Conservation (phyloP, 2,329 filamentous ascomycete genomes). For the Fusarium compactum region DNA sequence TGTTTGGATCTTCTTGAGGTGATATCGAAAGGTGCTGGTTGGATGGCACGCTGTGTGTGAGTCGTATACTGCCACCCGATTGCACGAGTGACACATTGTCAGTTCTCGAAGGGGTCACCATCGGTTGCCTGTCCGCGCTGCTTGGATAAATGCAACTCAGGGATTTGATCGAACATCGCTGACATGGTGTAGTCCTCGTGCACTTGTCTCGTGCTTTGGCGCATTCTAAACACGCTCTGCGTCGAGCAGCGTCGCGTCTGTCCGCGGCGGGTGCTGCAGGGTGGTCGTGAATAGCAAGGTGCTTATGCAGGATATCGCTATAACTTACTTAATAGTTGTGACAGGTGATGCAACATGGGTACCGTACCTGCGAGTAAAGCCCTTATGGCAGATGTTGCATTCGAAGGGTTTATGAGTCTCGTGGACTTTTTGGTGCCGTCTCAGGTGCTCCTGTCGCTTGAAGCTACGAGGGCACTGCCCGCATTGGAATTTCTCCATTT, state of each 20-base stretch:
- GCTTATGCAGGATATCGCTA: conserved; percentile 13
- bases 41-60: not conserved
- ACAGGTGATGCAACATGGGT: accelerated
- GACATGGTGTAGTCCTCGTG: conserved; percentile 20
- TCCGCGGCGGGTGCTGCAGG: not conserved
- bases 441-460: conserved; percentile 39
- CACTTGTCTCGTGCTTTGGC: conserved; percentile 35
- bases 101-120: not conserved
- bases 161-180: conserved; percentile 18
- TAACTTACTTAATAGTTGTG: accelerated
- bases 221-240: conserved; percentile 33
- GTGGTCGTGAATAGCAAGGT: conserved; percentile 7
- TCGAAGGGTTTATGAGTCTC: conserved; percentile 19
- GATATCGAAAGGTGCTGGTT: not conserved
- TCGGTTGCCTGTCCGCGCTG: accelerated
- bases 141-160: conserved; percentile 22
- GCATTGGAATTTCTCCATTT: conserved; percentile 32
- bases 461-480: conserved; percentile 31
- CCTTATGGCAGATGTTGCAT: conserved; percentile 33
- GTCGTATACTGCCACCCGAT: not conserved
- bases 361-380: conserved; percentile 37
- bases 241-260: not conserved
- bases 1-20: not conserved
- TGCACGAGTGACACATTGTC: not conserved
- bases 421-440: conserved; percentile 35